phyloP scores from a whole-genome alignment of 108 stramenopile genomes.

The Conticribra weissflogii region DNA sequence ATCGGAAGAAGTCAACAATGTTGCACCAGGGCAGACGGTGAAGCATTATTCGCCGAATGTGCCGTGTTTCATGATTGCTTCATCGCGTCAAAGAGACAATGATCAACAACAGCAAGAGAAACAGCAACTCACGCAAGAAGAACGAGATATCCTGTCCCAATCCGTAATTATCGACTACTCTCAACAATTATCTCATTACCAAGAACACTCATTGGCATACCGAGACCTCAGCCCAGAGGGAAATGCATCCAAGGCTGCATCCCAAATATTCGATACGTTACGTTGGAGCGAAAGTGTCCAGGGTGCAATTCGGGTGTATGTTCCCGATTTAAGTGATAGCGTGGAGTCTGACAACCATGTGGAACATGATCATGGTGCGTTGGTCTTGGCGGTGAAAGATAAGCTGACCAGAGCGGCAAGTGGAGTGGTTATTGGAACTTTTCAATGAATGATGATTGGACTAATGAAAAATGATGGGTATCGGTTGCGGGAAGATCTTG shows the following conservation, averaged over 20 bases:
- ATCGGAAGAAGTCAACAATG: conserved; percentile 60
- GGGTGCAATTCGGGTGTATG: conserved; percentile 63
- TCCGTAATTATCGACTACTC: conserved; percentile 90
- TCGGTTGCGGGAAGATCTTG: too few species aligned
- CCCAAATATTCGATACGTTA: conserved; percentile 78
- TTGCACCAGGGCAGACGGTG: conserved; percentile 93
- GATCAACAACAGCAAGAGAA: background rate
- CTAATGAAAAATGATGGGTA: too few species aligned
- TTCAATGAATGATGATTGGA: conserved; percentile 26
- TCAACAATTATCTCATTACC: conserved; percentile 57
- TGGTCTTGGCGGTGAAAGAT: conserved; percentile 79
- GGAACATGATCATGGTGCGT: conserved; percentile 12
- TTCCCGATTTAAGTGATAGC: conserved; percentile 53
- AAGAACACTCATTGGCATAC: conserved; percentile 68
- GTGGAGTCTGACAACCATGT: background rate
- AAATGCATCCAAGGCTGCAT: conserved; percentile 68
- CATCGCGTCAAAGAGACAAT: conserved; percentile 21
- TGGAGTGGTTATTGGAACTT: conserved; percentile 68
- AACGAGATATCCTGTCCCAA: conserved; percentile 36
- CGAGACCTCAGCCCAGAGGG: conserved; percentile 72
- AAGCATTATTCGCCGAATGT: conserved; percentile 97
- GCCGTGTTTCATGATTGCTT: conserved; percentile 72
- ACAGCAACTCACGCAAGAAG: conserved; percentile 29
- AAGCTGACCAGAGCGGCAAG: conserved; percentile 86
- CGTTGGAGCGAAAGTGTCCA: conserved; percentile 88